Conservation (phyloP, 2,329 filamentous ascomycete species). For the Tolypocladium capitatum region DNA sequence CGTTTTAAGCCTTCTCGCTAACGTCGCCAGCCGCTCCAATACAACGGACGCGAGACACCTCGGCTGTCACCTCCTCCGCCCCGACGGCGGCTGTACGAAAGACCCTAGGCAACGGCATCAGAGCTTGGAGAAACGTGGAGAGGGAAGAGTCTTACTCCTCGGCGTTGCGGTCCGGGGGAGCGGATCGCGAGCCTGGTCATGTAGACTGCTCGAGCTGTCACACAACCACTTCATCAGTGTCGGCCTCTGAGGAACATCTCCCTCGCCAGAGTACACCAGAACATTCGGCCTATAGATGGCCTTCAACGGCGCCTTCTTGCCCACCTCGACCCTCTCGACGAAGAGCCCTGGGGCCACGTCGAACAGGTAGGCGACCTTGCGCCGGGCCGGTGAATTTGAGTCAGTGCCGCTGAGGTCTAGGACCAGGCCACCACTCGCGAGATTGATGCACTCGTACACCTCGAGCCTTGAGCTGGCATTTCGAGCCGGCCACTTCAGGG, state of each 20-base stretch:
- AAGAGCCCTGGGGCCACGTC: constrained; percentile 24
- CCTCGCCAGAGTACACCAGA: constrained; percentile 16
- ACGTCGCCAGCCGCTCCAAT: neutral
- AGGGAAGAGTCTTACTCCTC: constrained; percentile 15
- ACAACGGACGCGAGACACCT: neutral
- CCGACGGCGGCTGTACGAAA: constrained; percentile 1
- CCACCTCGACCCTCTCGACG: constrained; percentile 20
- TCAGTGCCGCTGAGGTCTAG: constrained; percentile 17
- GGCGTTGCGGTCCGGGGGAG: constrained; percentile 8
- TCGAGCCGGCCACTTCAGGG: constrained; percentile 23
- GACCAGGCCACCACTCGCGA: constrained; percentile 16
- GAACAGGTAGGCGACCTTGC: constrained; percentile 20
- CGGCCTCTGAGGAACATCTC: constrained; percentile 13
- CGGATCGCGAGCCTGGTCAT: constrained; percentile 4
- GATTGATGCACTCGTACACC: constrained; percentile 23
- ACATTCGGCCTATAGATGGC: constrained; percentile 21
- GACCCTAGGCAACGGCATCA: constrained; percentile 14
- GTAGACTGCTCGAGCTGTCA: constrained; percentile 12
- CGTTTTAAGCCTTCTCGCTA: neutral
- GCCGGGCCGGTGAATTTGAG: constrained; percentile 14
- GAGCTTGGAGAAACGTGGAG: constrained; percentile 11
- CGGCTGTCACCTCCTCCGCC: neutral
- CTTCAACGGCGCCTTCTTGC: constrained; percentile 18
- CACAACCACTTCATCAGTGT: constrained; percentile 22
- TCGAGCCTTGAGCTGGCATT: constrained; percentile 21